A percentile compares a stretch with the other conserved stretches of the same genome.
phyloP scores from a whole-genome alignment of 768 basidiomycete species.

The Tylopilus subfusipes region DNA sequence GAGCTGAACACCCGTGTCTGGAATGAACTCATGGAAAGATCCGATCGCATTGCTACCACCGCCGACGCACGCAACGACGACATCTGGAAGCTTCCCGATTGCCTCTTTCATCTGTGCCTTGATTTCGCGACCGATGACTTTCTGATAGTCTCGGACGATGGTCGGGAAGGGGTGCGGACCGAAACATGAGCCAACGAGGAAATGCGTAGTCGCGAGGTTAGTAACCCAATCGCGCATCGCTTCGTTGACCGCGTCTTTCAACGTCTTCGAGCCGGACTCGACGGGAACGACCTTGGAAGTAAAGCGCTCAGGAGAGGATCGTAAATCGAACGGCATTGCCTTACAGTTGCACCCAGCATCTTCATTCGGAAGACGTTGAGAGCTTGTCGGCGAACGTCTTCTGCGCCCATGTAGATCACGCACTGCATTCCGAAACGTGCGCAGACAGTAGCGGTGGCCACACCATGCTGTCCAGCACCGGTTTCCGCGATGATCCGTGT shows the following conservation, averaged over 20 bases:
- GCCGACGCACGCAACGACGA: background rate
- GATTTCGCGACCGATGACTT: background rate
- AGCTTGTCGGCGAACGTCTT: background rate
- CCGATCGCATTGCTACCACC: slow-evolving; percentile 1
- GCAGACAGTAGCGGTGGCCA: background rate
- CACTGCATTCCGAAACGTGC: background rate
- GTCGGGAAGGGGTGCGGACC: slow-evolving; percentile 3
- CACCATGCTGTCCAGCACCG: background rate
- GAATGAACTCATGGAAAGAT: background rate
- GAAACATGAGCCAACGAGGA: slow-evolving; percentile 1
- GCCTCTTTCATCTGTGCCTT: background rate
- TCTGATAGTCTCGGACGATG: slow-evolving; percentile 2
- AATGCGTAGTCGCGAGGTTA: background rate
- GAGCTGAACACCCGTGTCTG: background rate
- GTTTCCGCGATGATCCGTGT: background rate
- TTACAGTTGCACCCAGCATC: background rate
- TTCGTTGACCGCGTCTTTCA: slow-evolving; percentile 2
- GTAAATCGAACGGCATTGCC: background rate
- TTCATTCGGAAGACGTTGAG: background rate
- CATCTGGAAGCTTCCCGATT: background rate
- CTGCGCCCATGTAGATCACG: background rate
- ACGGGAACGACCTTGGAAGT: too few species aligned
- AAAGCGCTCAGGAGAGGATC: too few species aligned
- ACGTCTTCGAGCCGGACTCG: background rate
- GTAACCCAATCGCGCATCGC: slow-evolving; percentile 4